A percentile compares a stretch with the other conserved stretches of the same genome.
Evolutionary conservation across 129 eudicot species (phyloP).

Genomic region (Sambucus nigra): DNA sequence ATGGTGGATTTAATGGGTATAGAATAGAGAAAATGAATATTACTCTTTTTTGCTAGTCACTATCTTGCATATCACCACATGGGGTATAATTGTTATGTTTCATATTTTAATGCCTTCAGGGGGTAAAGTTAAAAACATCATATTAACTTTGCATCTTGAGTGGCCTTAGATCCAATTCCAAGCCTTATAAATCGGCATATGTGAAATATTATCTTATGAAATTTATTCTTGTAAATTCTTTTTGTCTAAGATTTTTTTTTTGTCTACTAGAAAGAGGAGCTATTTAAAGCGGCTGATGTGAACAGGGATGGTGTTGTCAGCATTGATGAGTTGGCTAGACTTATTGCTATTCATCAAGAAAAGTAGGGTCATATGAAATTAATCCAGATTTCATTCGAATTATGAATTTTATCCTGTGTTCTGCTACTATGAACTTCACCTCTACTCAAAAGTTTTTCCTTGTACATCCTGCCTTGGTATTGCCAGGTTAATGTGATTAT

Average conservation of each 20-base stretch:
- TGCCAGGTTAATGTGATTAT: not conserved
- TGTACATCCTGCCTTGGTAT: not conserved
- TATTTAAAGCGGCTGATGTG: constrained; percentile 78
- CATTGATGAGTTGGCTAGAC: constrained; percentile 92
- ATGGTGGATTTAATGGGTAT: too few species aligned
- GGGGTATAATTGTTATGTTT: too few species aligned
- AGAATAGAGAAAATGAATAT: too few species aligned
- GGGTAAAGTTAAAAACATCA: too few species aligned
- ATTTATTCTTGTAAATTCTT: not conserved
- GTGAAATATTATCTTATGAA: too few species aligned
- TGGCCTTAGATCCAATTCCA: not conserved
- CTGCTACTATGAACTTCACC: constrained; percentile 3
- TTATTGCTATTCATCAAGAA: constrained; percentile 81
- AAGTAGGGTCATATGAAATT: constrained; percentile 38
- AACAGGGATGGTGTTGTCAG: constrained; percentile 90
- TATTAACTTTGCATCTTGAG: not conserved
- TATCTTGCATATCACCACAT: too few species aligned
- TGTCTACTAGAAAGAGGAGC: constrained; percentile 69
- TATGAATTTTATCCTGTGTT: too few species aligned
- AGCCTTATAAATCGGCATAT: not conserved
- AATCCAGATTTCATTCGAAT: not conserved
- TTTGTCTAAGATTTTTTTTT: not conserved
- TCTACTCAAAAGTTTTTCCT: constrained; percentile 1
- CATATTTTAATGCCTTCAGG: too few species aligned
- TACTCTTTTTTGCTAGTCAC: too few species aligned